phyloP scores from a whole-genome alignment of 2,329 filamentous ascomycete genomes.

The Paramyrothecium sp. region DNA sequence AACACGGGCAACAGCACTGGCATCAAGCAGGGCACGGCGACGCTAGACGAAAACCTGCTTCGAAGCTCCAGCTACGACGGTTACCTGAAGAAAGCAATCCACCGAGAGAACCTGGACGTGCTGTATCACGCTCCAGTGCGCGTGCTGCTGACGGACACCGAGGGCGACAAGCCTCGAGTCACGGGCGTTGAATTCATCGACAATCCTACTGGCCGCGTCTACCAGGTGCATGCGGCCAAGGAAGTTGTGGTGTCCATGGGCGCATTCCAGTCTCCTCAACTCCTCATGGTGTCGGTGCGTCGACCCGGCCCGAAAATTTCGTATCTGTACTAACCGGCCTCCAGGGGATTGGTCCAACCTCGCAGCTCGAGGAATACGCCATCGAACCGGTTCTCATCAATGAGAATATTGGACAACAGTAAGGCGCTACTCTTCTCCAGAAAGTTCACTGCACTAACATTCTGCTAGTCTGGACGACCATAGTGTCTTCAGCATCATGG shows the following conservation, averaged over 20 bases:
- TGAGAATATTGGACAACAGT: conserved; percentile 21
- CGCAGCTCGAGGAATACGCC: conserved; percentile 15
- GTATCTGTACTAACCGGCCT: conserved; percentile 1
- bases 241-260: conserved; percentile 7
- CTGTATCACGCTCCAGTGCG: conserved; percentile 18
- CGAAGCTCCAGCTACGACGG: conserved; percentile 22
- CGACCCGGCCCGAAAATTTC: neutral
- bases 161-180: conserved; percentile 12
- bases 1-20: conserved; percentile 23
- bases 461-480: conserved; percentile 19
- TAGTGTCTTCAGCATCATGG: conserved; percentile 25
- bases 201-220: conserved; percentile 14
- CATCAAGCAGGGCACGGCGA: conserved; percentile 24
- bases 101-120: conserved; percentile 19
- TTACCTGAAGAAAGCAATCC: conserved; percentile 16
- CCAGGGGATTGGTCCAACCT: conserved; percentile 15
- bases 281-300: conserved; percentile 5
- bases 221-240: conserved; percentile 10
- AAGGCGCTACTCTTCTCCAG: conserved; percentile 1
- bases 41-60: conserved; percentile 15
- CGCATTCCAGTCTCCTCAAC: conserved; percentile 7
- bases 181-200: conserved; percentile 21
- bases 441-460: neutral
- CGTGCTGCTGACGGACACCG: neutral
- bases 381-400: conserved; percentile 19